Percentiles rank a stretch among this genome's conserved stretches.
These are phyloP conservation scores for Conticribra weissflogii DNA, from an alignment of 108 stramenopile genomes.

Conservation along the genomic window DNA sequence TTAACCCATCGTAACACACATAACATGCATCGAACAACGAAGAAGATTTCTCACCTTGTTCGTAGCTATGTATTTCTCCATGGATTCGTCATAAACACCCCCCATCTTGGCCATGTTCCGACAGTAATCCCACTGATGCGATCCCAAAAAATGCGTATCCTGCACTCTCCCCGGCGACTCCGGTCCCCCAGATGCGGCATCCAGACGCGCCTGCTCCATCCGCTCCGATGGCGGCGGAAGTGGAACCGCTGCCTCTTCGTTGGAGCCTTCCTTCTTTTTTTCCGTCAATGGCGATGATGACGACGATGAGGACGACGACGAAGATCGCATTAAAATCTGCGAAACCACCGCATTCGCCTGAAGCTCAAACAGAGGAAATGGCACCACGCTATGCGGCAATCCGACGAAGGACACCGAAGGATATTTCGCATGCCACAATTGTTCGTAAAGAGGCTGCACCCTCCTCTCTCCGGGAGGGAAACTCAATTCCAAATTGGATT, in stretches of 20 bases:
- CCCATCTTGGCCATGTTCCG: conserved; percentile 63
- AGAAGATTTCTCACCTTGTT: conserved; percentile 55
- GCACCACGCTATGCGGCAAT: conserved; percentile 83
- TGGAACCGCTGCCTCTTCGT: conserved; percentile 10
- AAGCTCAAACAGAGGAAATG: conserved; percentile 90
- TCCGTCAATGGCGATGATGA: too few relatives aligned
- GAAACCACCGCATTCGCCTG: conserved; percentile 74
- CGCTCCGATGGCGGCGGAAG: conserved; percentile 51
- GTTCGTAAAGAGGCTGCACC: conserved; percentile 82
- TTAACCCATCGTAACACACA: conserved; percentile 1
- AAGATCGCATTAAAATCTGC: conserved; percentile 39
- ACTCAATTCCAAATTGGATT: conserved; percentile 43
- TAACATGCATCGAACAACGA: neutral
- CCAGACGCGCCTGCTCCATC: conserved; percentile 49
- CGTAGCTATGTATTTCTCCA: conserved; percentile 70
- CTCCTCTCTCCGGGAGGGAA: conserved; percentile 59
- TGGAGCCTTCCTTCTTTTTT: too few relatives aligned
- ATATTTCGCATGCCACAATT: conserved; percentile 87
- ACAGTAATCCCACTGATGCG: conserved; percentile 83
- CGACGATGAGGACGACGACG: too few relatives aligned
- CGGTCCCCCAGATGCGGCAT: conserved; percentile 64
- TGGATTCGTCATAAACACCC: conserved; percentile 53
- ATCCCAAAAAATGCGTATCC: conserved; percentile 85
- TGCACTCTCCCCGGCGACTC: conserved; percentile 46
- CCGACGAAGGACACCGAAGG: conserved; percentile 88